A percentile compares a stretch with the other conserved stretches of the same genome.
Conservation (phyloP, 768 basidiomycete genomes). For the Boletus patriciae region DNA sequence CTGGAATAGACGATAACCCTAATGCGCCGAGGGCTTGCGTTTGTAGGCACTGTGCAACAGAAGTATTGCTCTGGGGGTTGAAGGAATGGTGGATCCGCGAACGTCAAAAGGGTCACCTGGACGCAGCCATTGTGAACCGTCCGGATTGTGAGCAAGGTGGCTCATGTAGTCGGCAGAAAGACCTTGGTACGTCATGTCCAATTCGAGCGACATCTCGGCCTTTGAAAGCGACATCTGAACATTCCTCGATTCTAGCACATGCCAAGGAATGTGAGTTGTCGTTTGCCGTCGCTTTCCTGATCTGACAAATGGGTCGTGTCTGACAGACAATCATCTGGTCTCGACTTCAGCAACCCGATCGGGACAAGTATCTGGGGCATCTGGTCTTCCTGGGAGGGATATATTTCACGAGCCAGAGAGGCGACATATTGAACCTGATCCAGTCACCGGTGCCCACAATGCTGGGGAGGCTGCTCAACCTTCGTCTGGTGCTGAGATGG, state of each 20-base stretch:
- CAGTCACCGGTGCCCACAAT: neutral
- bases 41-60: slow-evolving; percentile 72
- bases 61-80: slow-evolving; percentile 73
- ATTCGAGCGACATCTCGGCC: neutral
- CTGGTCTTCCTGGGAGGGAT: slow-evolving; percentile 2
- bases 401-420: neutral
- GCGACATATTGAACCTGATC: slow-evolving; percentile 1
- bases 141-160: slow-evolving; percentile 69
- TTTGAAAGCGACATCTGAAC: slow-evolving; percentile 10
- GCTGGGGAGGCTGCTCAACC: slow-evolving; percentile 2
- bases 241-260: slow-evolving; percentile 47
- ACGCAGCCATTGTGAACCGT: slow-evolving; percentile 52
- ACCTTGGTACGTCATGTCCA: slow-evolving; percentile 51
- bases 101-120: slow-evolving; percentile 65
- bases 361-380: slow-evolving; percentile 1
- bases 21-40: slow-evolving; percentile 58
- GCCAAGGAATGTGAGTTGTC: slow-evolving; percentile 68
- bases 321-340: slow-evolving; percentile 44
- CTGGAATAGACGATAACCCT: slow-evolving; percentile 56
- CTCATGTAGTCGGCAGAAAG: slow-evolving; percentile 59
- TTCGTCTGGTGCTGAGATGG: neutral
- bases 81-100: slow-evolving; percentile 84
- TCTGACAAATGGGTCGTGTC: slow-evolving; percentile 6
- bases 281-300: neutral
- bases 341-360: slow-evolving; percentile 1